phyloP scores from a whole-genome alignment of 1,139 yeast species.

The Taphrina populina region DNA sequence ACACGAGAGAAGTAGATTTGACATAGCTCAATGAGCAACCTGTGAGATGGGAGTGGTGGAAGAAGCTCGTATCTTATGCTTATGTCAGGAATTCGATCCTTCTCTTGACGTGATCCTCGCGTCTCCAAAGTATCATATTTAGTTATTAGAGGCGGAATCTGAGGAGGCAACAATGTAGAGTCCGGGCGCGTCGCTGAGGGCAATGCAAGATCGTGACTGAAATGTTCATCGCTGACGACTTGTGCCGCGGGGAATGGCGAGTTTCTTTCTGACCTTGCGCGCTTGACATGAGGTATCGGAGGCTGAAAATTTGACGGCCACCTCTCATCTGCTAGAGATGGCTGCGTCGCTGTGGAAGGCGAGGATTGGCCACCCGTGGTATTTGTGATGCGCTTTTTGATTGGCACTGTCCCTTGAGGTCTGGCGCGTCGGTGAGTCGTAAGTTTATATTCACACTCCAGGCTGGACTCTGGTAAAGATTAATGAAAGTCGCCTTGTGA shows the following conservation, averaged over 20 bases:
- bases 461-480: not conserved
- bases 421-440: slow-evolving; percentile 15
- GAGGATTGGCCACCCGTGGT: not conserved
- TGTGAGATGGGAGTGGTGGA: slow-evolving; percentile 1
- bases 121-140: no score
- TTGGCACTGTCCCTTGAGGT: not conserved
- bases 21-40: slow-evolving; percentile 33
- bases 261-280: not conserved
- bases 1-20: slow-evolving; percentile 44
- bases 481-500: not conserved
- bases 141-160: not conserved
- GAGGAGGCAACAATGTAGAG: not conserved
- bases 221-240: not conserved
- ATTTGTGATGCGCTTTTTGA: slow-evolving; percentile 1
- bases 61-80: not conserved
- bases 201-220: not conserved
- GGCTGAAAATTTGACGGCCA: not conserved
- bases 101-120: no score
- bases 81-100: not conserved
- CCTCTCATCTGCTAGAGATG: not conserved
- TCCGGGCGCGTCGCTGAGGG: not conserved
- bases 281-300: not conserved
- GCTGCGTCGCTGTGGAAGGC: not conserved
- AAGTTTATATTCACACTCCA: slow-evolving; percentile 18
- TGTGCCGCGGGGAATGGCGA: not conserved